Base-by-base conservation (phyloP, 169 alveolate species). In the Toxoplasma gondii region DNA sequence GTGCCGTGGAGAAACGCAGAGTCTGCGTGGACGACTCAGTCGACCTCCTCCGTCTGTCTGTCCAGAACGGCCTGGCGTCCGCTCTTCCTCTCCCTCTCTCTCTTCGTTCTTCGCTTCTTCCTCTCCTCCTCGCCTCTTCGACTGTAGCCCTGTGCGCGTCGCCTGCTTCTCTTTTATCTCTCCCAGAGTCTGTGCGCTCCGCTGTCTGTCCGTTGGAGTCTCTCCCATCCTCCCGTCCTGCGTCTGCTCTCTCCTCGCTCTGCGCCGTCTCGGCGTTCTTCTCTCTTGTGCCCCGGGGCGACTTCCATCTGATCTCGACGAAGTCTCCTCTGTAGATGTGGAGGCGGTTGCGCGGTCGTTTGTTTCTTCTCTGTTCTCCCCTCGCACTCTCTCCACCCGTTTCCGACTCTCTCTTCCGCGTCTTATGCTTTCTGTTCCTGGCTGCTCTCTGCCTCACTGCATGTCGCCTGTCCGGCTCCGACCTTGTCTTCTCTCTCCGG, bases 311-410 rank as follows among this genome's bases (percentile, higher is more conserved):
- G 24, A 78, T 78, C 45, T 78, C 86, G 44, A 78, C 27, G 43
- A 78, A 78, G n/a, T 78, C 44, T 17, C 86, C 86, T n/a, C 45
- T n/a, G 45, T 78, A 78, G 44, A 78, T 38, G 45, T 78, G 86
- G 29, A 78, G 86, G 19, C 86, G 39, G 39, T 45, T 45, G 39
- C 27, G 27, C n/a, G 58, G 58, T 12, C 58, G 4, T 49, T 12
- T 49, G 58, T 49, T 49, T 49, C 45, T 19, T 9, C 7, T 9
- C 44, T 17, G 9, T 2, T n/a, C 27, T n/a, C 43, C n/a, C 45
- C 78, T 17, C n/a, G n/a, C n/a, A 64, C 10, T n/a, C 29, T n/a
- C 39, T 10, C 45, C 39, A 31, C 49, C 29, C 16, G 44, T 10
- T 17, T 12, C 39, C 86, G 24, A 78, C 27, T 4, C 45, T 17